Percentiles rank a stretch among this genome's conserved stretches.
Conservation (phyloP, 371 early-diverging fungal genomes). For the Haplosporangium sp. region DNA sequence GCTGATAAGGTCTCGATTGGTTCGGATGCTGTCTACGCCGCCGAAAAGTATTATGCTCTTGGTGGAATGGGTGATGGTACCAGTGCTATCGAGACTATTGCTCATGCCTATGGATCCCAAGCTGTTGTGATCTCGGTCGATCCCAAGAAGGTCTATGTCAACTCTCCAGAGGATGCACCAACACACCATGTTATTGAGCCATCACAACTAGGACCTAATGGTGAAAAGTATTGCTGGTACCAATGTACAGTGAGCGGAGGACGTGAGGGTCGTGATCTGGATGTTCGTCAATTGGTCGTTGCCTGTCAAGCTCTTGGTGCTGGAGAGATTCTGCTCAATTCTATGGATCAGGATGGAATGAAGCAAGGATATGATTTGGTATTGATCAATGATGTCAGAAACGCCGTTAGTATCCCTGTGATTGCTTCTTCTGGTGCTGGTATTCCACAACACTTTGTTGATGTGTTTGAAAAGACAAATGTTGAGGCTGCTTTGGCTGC, state of each 20-base stretch:
- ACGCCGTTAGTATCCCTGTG: constrained; percentile 90
- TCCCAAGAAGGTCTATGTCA: constrained; percentile 93
- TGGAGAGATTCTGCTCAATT: constrained; percentile 95
- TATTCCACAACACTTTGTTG: constrained; percentile 83
- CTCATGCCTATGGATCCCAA: constrained; percentile 92
- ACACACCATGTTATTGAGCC: constrained; percentile 82
- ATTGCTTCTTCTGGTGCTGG: constrained; percentile 98
- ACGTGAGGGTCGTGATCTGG: constrained; percentile 93
- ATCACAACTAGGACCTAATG: constrained; percentile 84
- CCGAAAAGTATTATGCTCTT: constrained; percentile 80
- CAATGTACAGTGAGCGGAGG: constrained; percentile 98
- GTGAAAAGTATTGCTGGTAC: constrained; percentile 96
- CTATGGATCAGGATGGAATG: constrained; percentile 98
- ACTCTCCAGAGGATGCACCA: constrained; percentile 77
- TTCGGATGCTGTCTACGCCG: constrained; percentile 97
- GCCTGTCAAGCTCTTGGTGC: constrained; percentile 94
- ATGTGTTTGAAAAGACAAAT: constrained; percentile 84
- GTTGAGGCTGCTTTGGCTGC: constrained; percentile 97
- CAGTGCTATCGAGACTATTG: constrained; percentile 93
- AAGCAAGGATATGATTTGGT: constrained; percentile 95
- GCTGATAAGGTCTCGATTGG: constrained; percentile 99
- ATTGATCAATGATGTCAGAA: constrained; percentile 80
- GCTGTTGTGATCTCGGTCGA: constrained; percentile 99
- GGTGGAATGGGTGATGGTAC: constrained; percentile 67
- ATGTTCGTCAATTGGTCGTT: constrained; percentile 90